phyloP scores from a whole-genome alignment of 73 alveolate genomes.

The Paramecium primaurelia region DNA sequence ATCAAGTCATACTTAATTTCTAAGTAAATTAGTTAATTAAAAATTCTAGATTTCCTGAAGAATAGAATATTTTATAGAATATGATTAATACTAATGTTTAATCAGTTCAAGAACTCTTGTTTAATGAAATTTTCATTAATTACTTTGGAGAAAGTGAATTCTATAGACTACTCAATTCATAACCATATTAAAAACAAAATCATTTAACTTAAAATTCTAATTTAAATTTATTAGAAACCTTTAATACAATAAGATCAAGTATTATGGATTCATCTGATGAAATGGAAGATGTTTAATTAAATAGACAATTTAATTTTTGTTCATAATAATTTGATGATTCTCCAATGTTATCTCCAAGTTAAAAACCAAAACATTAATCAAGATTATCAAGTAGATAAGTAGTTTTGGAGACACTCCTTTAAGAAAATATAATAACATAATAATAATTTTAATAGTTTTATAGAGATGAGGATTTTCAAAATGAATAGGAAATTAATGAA shows the following conservation, averaged over 20 bases:
- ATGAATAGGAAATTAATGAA: not conserved
- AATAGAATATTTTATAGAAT: not conserved
- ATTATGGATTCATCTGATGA: constrained; percentile 42
- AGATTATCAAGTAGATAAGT: constrained; percentile 23
- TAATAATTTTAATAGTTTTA: not conserved
- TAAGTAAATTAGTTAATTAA: not conserved
- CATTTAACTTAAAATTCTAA: not conserved
- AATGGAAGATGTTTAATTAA: not conserved
- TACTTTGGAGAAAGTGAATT: constrained; percentile 24
- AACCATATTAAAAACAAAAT: not conserved
- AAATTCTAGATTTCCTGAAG: not conserved
- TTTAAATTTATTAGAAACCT: not conserved
- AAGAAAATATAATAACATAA: constrained; percentile 11
- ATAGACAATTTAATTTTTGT: not conserved
- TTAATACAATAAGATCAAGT: not conserved
- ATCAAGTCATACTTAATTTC: not conserved
- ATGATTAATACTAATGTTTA: not conserved
- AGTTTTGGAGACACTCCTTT: constrained; percentile 10
- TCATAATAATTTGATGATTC: constrained; percentile 8
- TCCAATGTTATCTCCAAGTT: constrained; percentile 19
- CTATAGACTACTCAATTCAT: not conserved
- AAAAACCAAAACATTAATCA: not conserved
- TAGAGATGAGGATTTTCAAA: constrained; percentile 26
- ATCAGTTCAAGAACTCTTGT: constrained; percentile 5
- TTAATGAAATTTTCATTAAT: not conserved